Conservation (phyloP, 371 early-diverging fungal species). For the Mortierella sp. region DNA sequence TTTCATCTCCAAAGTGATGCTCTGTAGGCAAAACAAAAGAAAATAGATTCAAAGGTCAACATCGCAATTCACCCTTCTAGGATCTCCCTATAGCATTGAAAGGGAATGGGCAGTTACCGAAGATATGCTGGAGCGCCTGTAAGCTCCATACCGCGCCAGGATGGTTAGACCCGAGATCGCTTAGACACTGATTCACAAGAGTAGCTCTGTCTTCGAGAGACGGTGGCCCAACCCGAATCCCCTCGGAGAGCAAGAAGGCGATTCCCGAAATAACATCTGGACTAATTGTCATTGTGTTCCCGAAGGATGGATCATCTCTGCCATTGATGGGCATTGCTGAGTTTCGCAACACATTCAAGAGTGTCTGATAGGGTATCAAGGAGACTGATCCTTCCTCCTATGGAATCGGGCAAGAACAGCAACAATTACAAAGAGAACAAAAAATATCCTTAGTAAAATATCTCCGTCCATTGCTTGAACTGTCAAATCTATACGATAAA, state of each 20-base stretch:
- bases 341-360: slow-evolving; percentile 53
- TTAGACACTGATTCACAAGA: slow-evolving; percentile 40
- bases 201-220: slow-evolving; percentile 30
- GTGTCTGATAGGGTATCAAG: slow-evolving; percentile 52
- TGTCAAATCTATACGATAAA: background rate
- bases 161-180: slow-evolving; percentile 50
- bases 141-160: slow-evolving; percentile 56
- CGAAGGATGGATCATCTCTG: slow-evolving; percentile 41
- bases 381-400: slow-evolving; percentile 44
- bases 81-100: background rate
- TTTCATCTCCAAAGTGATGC: slow-evolving; percentile 10
- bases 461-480: background rate
- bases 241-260: slow-evolving; percentile 37
- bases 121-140: slow-evolving; percentile 47
- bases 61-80: background rate
- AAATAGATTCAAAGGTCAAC: background rate
- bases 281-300: slow-evolving; percentile 29
- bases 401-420: background rate
- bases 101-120: slow-evolving; percentile 25
- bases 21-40: slow-evolving; percentile 15
- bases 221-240: slow-evolving; percentile 42
- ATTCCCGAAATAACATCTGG: slow-evolving; percentile 45
- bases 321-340: slow-evolving; percentile 33
- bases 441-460: background rate
- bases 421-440: background rate